A percentile compares a stretch with the other conserved stretches of the same genome.
phyloP scores from a whole-genome alignment of 2,329 filamentous ascomycete species.

The Sclerotinia subarctica region DNA sequence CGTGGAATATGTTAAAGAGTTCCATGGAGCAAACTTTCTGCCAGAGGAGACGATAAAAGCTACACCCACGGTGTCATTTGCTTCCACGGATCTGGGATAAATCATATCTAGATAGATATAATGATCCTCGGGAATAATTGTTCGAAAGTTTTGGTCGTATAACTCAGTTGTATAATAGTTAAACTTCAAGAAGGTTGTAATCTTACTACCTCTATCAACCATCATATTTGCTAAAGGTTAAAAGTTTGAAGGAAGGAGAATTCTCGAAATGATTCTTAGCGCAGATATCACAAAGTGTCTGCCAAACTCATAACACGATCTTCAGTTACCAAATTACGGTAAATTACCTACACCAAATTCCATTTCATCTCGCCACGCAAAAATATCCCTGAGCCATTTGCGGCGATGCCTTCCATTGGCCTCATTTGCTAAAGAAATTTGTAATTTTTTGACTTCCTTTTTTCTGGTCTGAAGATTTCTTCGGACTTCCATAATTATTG shows the following conservation, averaged over 20 bases:
- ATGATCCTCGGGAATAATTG: neutral
- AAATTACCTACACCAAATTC: neutral
- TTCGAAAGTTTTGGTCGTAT: neutral
- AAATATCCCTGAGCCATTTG: neutral
- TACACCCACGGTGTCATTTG: too few species aligned
- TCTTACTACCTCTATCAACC: neutral
- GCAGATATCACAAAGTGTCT: neutral
- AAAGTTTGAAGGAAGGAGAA: neutral
- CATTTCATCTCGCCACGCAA: neutral
- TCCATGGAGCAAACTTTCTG: too few species aligned
- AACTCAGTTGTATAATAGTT: neutral
- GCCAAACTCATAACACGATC: neutral
- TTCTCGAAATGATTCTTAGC: neutral
- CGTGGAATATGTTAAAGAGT: too few species aligned
- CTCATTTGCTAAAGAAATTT: constrained; percentile 47
- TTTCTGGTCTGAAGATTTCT: constrained; percentile 28
- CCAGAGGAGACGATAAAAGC: too few species aligned
- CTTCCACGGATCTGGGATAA: too few species aligned
- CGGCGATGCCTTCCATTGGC: neutral
- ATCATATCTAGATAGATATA: too few species aligned
- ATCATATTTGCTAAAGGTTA: neutral
- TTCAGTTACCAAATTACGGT: neutral
- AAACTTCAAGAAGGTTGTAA: neutral
- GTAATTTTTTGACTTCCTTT: constrained; percentile 47
- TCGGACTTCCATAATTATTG: constrained; percentile 34